Evolutionary conservation across 2,329 filamentous ascomycete genomes (phyloP), one percentile per base, ranked within the genome.

Genomic region (Fusarium aywerte): DNA sequence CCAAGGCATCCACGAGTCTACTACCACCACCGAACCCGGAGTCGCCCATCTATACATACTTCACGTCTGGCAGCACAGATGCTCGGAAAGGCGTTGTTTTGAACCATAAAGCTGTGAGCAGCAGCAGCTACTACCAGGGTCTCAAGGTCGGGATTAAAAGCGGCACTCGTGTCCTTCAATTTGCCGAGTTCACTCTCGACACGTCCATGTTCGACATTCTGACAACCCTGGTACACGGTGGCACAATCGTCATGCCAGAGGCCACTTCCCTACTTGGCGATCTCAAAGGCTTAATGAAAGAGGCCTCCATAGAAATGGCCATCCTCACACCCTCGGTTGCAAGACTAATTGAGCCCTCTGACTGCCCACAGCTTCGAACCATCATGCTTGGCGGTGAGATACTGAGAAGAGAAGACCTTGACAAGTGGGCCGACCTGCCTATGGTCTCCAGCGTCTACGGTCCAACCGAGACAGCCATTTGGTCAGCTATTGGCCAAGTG

Each of bases 401-500:
- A 16, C 39, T 21, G 11, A 42, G 20, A 7, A 20, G 39, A 3
- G 39, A 42, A 13, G 23, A 42, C 5, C 7, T 42, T 13, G 20
- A 21, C 12, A 42, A 13, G 7, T 42, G 39, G 39, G 39, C 39
- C 21, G 20, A 20, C 10, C 23, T 15, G 10, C 39, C 16, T 20
- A 25, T 16, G 11, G 20, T 42, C 23, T 16, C 23, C 20, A 42
- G 21, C 20, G 21, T 20, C 13, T 42, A 42, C 21, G 39, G 39
- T 20, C 39, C 39, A 25, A 20, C 39, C 15, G 21, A 42, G 9
- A 9, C 25, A 6, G 25, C 20, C 11, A 25, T 6, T 16, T 15
- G 3, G 25, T 27, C 7, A 47, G 61, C 31, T 64, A 56, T 21
- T 52, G 51, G 4, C 47, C 56, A 1, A 45, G 52, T 16, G 48